Conservation (phyloP, 805 yeast genomes). For the Saccharomycopsis schoenii region DNA sequence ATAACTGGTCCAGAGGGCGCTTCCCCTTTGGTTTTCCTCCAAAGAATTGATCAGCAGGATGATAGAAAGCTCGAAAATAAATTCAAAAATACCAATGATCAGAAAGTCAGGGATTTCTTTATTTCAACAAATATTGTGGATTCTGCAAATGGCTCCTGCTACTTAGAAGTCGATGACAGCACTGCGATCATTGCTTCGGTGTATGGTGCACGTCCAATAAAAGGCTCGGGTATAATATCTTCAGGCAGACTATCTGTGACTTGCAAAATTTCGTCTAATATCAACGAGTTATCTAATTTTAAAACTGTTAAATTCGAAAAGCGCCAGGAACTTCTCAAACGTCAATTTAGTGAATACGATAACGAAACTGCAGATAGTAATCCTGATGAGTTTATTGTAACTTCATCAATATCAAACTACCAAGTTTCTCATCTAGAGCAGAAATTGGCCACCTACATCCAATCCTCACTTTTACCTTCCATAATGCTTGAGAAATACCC, state of each 20-base stretch:
- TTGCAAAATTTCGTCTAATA: constrained; percentile 42
- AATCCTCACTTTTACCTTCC: constrained; percentile 41
- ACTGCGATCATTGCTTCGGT: constrained; percentile 53
- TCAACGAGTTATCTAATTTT: constrained; percentile 21
- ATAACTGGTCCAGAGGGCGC: constrained; percentile 74
- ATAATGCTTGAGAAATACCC: constrained; percentile 69
- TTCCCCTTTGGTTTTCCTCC: constrained; percentile 36
- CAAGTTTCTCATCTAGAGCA: constrained; percentile 34
- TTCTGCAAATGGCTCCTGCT: constrained; percentile 77
- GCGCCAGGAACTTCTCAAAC: neutral
- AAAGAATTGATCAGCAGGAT: constrained; percentile 18
- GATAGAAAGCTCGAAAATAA: neutral
- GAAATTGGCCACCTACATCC: constrained; percentile 37
- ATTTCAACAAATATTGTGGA: constrained; percentile 54
- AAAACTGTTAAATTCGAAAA: neutral
- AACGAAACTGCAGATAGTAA: neutral
- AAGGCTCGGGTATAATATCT: constrained; percentile 53
- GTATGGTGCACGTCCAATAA: constrained; percentile 82
- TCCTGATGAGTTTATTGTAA: constrained; percentile 10
- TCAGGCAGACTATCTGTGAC: constrained; percentile 58
- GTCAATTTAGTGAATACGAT: neutral
- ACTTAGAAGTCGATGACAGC: constrained; percentile 51
- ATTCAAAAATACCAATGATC: constrained; percentile 9
- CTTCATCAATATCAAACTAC: constrained; percentile 24
- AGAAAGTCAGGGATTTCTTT: constrained; percentile 32